These are phyloP conservation scores for Suhomyces kunorum DNA, from an alignment of 1,139 yeast species.

Conservation along the genomic window DNA sequence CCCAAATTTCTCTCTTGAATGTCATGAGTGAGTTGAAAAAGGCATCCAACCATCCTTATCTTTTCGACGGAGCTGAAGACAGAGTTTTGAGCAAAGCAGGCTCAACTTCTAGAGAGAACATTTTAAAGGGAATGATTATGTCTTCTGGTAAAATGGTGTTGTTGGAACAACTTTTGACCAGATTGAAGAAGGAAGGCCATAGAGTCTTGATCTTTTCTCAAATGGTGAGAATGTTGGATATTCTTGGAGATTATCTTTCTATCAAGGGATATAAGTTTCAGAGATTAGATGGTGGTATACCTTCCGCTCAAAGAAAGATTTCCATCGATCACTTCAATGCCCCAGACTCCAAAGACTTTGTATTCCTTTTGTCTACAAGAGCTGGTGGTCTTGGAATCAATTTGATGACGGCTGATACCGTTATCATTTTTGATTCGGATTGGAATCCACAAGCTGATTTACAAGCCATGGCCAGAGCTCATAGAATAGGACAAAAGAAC, in stretches of 20 bases:
- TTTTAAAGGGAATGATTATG: slow-evolving; percentile 90
- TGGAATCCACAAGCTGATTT: slow-evolving; percentile 99
- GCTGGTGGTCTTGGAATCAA: slow-evolving; percentile 99
- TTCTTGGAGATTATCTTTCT: slow-evolving; percentile 87
- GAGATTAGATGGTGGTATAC: slow-evolving; percentile 94
- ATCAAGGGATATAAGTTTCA: slow-evolving; percentile 91
- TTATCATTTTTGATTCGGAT: slow-evolving; percentile 94
- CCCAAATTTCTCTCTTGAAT: slow-evolving; percentile 81
- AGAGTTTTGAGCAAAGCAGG: slow-evolving; percentile 66
- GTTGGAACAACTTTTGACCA: slow-evolving; percentile 80
- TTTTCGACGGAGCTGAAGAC: slow-evolving; percentile 92
- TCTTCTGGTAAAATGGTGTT: slow-evolving; percentile 98
- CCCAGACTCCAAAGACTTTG: slow-evolving; percentile 90
- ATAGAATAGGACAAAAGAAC: slow-evolving; percentile 96
- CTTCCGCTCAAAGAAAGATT: slow-evolving; percentile 89
- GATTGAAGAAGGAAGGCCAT: slow-evolving; percentile 90
- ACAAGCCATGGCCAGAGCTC: slow-evolving; percentile 99
- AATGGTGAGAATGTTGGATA: slow-evolving; percentile 96
- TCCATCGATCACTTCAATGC: slow-evolving; percentile 97
- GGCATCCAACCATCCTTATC: slow-evolving; percentile 95
- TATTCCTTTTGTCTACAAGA: slow-evolving; percentile 86
- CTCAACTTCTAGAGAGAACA: slow-evolving; percentile 71
- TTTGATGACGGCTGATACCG: slow-evolving; percentile 98
- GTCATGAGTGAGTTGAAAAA: slow-evolving; percentile 95
- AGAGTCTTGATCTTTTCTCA: slow-evolving; percentile 93